phyloP scores from a whole-genome alignment of 108 stramenopile species.

The Skeletonema menzelii region DNA sequence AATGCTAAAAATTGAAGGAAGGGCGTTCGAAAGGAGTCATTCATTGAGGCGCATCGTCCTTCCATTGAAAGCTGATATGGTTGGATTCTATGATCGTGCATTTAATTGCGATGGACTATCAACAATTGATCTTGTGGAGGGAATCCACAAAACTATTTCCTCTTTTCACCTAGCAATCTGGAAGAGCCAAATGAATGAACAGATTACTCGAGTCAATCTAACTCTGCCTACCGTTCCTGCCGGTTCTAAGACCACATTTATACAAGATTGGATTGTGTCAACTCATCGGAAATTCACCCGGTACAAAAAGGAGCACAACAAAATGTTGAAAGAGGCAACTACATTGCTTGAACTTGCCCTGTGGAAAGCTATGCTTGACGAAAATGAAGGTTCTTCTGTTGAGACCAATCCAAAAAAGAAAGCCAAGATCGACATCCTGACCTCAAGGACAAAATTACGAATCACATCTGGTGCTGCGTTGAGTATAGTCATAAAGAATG shows the following conservation, averaged over 20 bases:
- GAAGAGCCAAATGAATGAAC: neutral
- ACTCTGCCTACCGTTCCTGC: neutral
- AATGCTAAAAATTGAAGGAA: neutral
- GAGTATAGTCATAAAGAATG: constrained; percentile 1
- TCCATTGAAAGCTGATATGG: neutral
- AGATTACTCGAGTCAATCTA: neutral
- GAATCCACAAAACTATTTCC: neutral
- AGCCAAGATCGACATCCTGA: neutral
- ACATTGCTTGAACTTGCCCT: neutral
- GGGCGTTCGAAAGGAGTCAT: neutral
- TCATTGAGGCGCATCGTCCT: neutral
- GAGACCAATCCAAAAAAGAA: neutral
- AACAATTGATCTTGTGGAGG: neutral
- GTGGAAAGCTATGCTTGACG: neutral
- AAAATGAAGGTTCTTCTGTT: neutral
- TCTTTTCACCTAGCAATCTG: neutral
- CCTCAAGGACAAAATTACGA: neutral
- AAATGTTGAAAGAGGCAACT: neutral
- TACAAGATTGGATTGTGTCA: neutral
- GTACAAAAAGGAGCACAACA: neutral
- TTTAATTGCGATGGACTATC: neutral
- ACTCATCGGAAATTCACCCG: neutral
- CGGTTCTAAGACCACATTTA: neutral
- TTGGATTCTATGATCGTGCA: neutral
- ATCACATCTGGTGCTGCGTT: neutral